Evolutionary conservation across 1,139 yeast genomes (phyloP).

Genomic region (Debaryomyces robertsiae): DNA sequence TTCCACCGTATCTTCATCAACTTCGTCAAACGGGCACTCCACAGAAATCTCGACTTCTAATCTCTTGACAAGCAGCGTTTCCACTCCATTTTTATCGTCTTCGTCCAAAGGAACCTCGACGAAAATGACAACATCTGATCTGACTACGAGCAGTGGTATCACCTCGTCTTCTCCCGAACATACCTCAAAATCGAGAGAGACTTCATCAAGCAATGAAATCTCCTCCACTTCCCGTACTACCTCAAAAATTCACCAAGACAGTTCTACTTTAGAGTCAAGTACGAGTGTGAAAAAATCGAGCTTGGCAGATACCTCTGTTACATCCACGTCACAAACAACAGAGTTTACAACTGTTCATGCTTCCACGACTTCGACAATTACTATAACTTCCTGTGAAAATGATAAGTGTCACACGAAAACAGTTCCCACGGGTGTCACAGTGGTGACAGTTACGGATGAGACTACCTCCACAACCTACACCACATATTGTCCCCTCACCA

Average conservation of each 20-base stretch:
- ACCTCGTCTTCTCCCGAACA: not conserved
- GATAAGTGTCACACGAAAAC: slow-evolving; percentile 19
- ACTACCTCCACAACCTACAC: slow-evolving; percentile 22
- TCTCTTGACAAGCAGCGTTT: too few relatives aligned
- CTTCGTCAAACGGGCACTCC: too few relatives aligned
- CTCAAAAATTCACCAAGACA: not conserved
- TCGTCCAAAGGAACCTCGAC: too few relatives aligned
- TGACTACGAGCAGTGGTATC: too few relatives aligned
- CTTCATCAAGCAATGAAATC: not conserved
- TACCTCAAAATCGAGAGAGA: not conserved
- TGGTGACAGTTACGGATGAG: slow-evolving; percentile 14
- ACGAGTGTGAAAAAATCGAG: slow-evolving; percentile 4
- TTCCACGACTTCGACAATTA: slow-evolving; percentile 9
- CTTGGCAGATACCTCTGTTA: slow-evolving; percentile 1
- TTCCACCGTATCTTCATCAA: too few relatives aligned
- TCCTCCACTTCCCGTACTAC: not conserved
- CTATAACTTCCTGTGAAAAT: slow-evolving; percentile 21
- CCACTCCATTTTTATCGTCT: too few relatives aligned
- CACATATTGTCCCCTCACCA: slow-evolving; percentile 30
- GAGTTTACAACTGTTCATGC: slow-evolving; percentile 4
- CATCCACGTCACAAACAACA: slow-evolving; percentile 1
- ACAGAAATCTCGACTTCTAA: too few relatives aligned
- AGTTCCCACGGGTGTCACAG: slow-evolving; percentile 26
- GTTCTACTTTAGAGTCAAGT: not conserved
- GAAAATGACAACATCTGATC: too few relatives aligned